phyloP scores from a whole-genome alignment of 805 yeast species.

The Candida insectorum region DNA sequence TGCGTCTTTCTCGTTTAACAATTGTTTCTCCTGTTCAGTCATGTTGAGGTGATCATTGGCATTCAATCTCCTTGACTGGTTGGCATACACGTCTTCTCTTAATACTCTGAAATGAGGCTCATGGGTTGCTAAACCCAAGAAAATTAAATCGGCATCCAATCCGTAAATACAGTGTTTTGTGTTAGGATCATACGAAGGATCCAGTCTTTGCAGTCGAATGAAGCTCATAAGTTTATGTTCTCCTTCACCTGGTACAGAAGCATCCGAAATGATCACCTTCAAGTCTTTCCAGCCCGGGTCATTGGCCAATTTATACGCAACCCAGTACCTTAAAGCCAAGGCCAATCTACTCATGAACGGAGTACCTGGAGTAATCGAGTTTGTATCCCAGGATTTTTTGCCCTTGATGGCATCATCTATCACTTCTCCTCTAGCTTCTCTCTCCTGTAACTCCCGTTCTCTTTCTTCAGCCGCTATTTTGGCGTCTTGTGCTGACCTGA shows the following conservation, averaged over 20 bases:
- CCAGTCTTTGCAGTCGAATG: slow-evolving; percentile 83
- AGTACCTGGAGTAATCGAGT: slow-evolving; percentile 98
- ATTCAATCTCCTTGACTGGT: slow-evolving; percentile 49
- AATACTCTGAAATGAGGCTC: slow-evolving; percentile 94
- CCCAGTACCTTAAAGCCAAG: slow-evolving; percentile 81
- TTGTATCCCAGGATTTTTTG: slow-evolving; percentile 88
- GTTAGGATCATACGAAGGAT: slow-evolving; percentile 85
- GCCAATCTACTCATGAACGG: slow-evolving; percentile 95
- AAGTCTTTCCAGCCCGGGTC: slow-evolving; percentile 94
- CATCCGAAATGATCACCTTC: slow-evolving; percentile 90
- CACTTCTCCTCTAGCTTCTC: slow-evolving; percentile 62
- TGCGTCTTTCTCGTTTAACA: slow-evolving; percentile 39
- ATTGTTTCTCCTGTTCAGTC: slow-evolving; percentile 55
- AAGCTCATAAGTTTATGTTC: slow-evolving; percentile 98
- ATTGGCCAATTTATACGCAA: slow-evolving; percentile 76
- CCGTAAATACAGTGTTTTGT: slow-evolving; percentile 97
- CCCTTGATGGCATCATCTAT: slow-evolving; percentile 74
- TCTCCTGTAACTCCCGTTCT: slow-evolving; percentile 55
- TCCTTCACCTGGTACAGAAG: slow-evolving; percentile 99
- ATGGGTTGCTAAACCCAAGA: slow-evolving; percentile 93
- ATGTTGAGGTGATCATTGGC: slow-evolving; percentile 50
- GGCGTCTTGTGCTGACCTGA: slow-evolving; percentile 89
- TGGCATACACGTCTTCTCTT: slow-evolving; percentile 95
- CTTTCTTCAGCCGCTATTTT: slow-evolving; percentile 70
- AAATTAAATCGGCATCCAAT: slow-evolving; percentile 94